Evolutionary conservation across 164 flowering plant species (phyloP), one percentile per base, ranked within the genome.

Genomic region (Paratinospora sagittata): DNA sequence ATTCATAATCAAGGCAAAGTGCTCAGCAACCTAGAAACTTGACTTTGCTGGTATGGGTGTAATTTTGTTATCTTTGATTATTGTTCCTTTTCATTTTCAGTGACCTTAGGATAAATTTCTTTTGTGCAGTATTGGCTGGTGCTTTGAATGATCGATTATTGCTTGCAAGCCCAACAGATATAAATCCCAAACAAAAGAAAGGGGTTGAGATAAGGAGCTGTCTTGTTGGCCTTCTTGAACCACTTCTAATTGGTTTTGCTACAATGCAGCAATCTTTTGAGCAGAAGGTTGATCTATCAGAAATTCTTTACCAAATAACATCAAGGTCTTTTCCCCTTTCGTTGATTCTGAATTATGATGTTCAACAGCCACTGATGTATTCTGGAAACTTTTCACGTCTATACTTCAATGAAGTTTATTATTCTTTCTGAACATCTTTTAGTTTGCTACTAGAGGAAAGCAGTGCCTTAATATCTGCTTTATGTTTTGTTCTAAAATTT

Each of bases 141-240:
- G 96, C 95, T 72, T 74, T 96, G 81, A 96, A 96, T 85, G 99
- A 96, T 79, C 86, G 98, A 9, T 72, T 96, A 78, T 72, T 96
- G 81, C 91, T 96, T 12, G 95, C 91, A 12, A 84, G 78, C 81
- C 90, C 97, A 74, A 96, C 93, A 1, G 98, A 91, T 33, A 84
- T 91, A 73, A 93, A 78, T 82, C 97, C 97, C 4, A 88, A 84
- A 76, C 99, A 90, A 71, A 91, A 91, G 85, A 96, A 96, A 79
- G 90, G 85, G 70, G 77, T 90, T 74, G 98, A 96, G 84, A 89
- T 96, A 58, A 90, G 87, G 78, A 89, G 89, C 72, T 93, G 90
- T 75, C 98, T 96, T 75, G 90, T 93, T 73, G 99, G 99, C 70
- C 97, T 96, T 72, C 98, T 96, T 76, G 99, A 96, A 78, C 99